Evolutionary conservation across 1,139 yeast species (phyloP), one percentile per base, ranked within the genome.

Genomic region (Kurtzmaniella quercitrusa): DNA sequence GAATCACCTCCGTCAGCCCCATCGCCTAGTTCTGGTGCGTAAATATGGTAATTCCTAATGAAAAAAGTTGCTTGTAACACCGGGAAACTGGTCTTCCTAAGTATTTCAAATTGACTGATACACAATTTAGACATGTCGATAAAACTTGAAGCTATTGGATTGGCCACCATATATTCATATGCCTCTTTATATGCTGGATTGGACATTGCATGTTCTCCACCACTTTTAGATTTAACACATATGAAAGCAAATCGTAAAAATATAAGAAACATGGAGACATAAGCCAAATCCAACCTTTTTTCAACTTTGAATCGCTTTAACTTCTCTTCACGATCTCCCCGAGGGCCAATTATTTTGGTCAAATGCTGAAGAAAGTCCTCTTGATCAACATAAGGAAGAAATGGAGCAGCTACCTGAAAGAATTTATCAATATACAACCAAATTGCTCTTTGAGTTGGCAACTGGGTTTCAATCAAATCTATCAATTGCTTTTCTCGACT

Each of bases 11-110:
- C 42, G 41, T 42, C 38, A 45, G 50, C 21, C 44, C 52, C 47
- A 38, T 60, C 66, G 14, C 66, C 64, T 28, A 56, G 59, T 42
- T 68, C 72, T 4, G 67, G 70, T 1, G 66, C 60, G 38, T 54
- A 53, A 7, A 50, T 49, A 15, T 55, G 56, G 44, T 65, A 65
- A 2, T 60, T 46, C 26, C 66, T 55, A 16, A 16, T 44, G 38
- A 63, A 43, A 4, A 65, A 45, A 1, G 67, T 55, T 36, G 74
- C 67, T 47, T 75, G 79, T 34, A 76, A 60, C 8, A 74, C 64
- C 1, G 66, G 64, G 22, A 75, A 48, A 7, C 73, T 67, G 34
- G 73, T 68, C 43, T 72, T 69, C 38, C 68, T 57, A 38, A 66
- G 45, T 21, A 56, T 53, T 36, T 68, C 65, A 43, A 62, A 59